Percentiles rank a stretch among this genome's conserved stretches.
These are phyloP conservation scores for Leccinum subrobustum DNA, from an alignment of 1,284 basidiomycete genomes.

Conservation along the genomic window DNA sequence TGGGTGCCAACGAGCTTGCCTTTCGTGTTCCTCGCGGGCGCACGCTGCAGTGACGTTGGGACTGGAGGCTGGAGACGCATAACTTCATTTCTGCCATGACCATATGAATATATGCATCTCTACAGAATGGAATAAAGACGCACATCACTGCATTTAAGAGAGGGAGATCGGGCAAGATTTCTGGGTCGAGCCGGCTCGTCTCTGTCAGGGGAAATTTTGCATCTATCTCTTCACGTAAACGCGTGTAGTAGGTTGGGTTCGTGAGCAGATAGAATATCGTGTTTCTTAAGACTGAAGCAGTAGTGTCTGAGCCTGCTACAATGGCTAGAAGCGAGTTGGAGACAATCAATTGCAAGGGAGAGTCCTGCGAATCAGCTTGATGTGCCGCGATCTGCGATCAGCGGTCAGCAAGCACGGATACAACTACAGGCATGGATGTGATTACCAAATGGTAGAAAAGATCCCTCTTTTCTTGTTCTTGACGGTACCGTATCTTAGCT, in stretches of 20 bases:
- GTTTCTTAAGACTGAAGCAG: conserved; percentile 32
- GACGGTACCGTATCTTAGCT: conserved; percentile 20
- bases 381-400: conserved; percentile 20
- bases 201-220: conserved; percentile 22
- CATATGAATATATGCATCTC: background rate
- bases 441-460: conserved; percentile 35
- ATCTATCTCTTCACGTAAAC: conserved; percentile 23
- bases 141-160: conserved; percentile 28
- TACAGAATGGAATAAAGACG: background rate
- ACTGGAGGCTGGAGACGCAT: conserved; percentile 41
- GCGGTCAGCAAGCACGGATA: background rate
- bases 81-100: conserved; percentile 37
- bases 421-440: background rate
- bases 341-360: conserved; percentile 27
- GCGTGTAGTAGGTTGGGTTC: conserved; percentile 30
- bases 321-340: conserved; percentile 38
- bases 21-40: conserved; percentile 30
- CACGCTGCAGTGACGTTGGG: conserved; percentile 34
- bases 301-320: conserved; percentile 40
- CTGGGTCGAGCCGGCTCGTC: conserved; percentile 15
- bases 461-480: conserved; percentile 28
- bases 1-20: conserved; percentile 35
- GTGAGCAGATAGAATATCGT: conserved; percentile 34
- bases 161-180: conserved; percentile 16
- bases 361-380: conserved; percentile 24